Base-by-base conservation (phyloP, 2,329 filamentous ascomycete genomes). In the Xylariaceae sp. region DNA sequence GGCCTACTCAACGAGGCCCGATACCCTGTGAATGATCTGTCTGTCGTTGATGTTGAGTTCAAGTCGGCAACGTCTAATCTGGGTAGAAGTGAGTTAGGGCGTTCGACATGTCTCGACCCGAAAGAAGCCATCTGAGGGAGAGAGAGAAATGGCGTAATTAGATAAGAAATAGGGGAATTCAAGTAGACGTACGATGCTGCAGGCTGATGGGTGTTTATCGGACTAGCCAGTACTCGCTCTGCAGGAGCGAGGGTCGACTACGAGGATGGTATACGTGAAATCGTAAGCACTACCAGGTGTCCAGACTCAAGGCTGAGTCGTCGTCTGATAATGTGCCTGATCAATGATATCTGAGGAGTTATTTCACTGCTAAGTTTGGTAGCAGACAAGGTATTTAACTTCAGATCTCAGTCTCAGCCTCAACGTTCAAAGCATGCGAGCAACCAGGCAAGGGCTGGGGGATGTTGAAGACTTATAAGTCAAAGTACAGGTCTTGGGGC, bases 41-140 rank as follows among this genome's bases (percentile, higher is more conserved):
- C 53, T 53, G 59, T 63, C 40, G 63, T 61, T 51, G 45, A 49
- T 15, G 15, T 15, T 5, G 65, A 63, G 53, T 61, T 61, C 52
- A 58, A 54, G 60, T 62, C 62, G 53, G 57, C 60, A 52, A 57
- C 57, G 60, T 61, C 60, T 55, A 62, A 67, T 57, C 66, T 68
- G 60, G 63, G 62, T 52, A 58, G 60, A 54, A 59, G 66, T 68
- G 66, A 68, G 67, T 62, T 59, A 63, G 58, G 58, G 58, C 64
- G 56, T 59, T 64, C 60, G 56, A 52, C 57, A 30, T 49, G 42
- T 53, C 58, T 49, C 56, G 58, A 52, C 58, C 62, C 54, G 56
- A 57, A 54, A 47, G 54, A 53, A 54, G 61, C 65, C 64, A 65
- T 62, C 56, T 57, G 55, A 49, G 54, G 56, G 55, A 53, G 56